Evolutionary conservation across 1,284 basidiomycete species (phyloP).

Genomic region (Ustilago trichophora): DNA sequence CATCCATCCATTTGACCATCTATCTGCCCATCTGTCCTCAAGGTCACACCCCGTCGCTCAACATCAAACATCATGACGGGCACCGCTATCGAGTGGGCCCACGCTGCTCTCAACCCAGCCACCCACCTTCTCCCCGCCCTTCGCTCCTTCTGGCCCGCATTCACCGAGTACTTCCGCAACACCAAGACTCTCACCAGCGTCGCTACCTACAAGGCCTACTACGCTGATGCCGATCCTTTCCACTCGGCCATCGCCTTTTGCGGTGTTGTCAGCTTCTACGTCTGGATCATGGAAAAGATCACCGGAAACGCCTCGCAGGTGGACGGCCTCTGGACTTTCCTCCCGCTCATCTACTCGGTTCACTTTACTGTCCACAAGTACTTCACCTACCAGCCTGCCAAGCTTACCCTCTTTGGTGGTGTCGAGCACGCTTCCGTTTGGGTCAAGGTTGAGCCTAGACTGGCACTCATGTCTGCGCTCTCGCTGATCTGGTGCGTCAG

Average conservation of each 20-base stretch:
- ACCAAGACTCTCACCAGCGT: conserved; percentile 29
- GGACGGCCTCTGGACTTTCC: conserved; percentile 63
- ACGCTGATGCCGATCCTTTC: conserved; percentile 51
- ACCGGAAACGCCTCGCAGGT: conserved; percentile 63
- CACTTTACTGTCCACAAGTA: conserved; percentile 60
- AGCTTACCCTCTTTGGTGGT: conserved; percentile 31
- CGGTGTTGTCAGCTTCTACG: conserved; percentile 46
- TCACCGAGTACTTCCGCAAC: conserved; percentile 29
- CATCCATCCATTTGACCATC: background rate
- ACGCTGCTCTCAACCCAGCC: conserved; percentile 39
- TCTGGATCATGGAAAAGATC: conserved; percentile 56
- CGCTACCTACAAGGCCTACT: conserved; percentile 45
- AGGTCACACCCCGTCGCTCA: too few relatives aligned
- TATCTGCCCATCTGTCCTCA: too few relatives aligned
- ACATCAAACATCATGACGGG: conserved; percentile 16
- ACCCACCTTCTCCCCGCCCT: conserved; percentile 45
- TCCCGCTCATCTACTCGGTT: conserved; percentile 56
- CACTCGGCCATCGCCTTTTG: conserved; percentile 56
- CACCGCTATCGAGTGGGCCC: conserved; percentile 32
- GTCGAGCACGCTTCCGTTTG: conserved; percentile 34
- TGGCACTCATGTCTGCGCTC: conserved; percentile 66
- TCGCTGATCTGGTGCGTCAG: conserved; percentile 69
- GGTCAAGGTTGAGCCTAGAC: conserved; percentile 60
- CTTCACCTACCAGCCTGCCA: conserved; percentile 45
- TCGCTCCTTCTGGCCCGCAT: conserved; percentile 36